Percentiles rank a stretch among this genome's conserved stretches.
These are phyloP conservation scores for Calonectria honghensis DNA, from an alignment of 2,329 filamentous ascomycete species.

Conservation along the genomic window DNA sequence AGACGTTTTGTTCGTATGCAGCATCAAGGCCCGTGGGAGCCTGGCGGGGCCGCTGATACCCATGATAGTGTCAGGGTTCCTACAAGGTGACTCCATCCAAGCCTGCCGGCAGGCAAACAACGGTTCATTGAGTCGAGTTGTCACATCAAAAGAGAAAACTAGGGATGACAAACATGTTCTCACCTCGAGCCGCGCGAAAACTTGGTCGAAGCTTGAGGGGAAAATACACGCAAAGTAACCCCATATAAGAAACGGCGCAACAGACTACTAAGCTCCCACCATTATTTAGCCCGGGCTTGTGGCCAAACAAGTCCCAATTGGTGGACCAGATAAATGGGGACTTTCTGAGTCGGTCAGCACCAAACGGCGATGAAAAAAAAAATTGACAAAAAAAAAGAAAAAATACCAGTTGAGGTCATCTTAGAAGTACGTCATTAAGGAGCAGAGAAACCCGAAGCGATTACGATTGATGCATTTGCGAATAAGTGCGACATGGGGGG, in stretches of 20 bases:
- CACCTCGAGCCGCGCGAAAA: background rate
- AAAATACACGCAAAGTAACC: slow-evolving; percentile 24
- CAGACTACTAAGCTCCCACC: slow-evolving; percentile 2
- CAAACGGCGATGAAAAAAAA: background rate
- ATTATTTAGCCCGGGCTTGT: slow-evolving; percentile 25
- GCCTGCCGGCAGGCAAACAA: slow-evolving; percentile 41
- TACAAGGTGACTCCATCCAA: slow-evolving; percentile 36
- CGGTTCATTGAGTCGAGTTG: slow-evolving; percentile 35
- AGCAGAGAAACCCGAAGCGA: slow-evolving; percentile 16
- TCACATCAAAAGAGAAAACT: slow-evolving; percentile 38
- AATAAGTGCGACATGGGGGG: slow-evolving; percentile 26
- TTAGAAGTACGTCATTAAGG: slow-evolving; percentile 5
- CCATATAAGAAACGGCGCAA: slow-evolving; percentile 9
- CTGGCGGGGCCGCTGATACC: slow-evolving; percentile 45
- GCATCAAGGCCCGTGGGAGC: slow-evolving; percentile 13
- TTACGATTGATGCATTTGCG: slow-evolving; percentile 11
- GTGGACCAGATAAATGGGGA: slow-evolving; percentile 34
- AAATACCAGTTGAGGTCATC: slow-evolving; percentile 12
- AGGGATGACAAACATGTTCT: slow-evolving; percentile 22
- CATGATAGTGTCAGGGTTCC: slow-evolving; percentile 40
- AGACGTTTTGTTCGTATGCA: slow-evolving; percentile 22
- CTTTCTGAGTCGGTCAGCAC: slow-evolving; percentile 29
- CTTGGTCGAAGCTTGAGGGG: slow-evolving; percentile 10
- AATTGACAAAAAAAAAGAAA: background rate
- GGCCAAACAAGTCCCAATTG: slow-evolving; percentile 15